Percentiles rank a stretch among this genome's conserved stretches.
Evolutionary conservation across 352 stramenopile genomes (phyloP).

Genomic region (Poterioochromonas sp.): DNA sequence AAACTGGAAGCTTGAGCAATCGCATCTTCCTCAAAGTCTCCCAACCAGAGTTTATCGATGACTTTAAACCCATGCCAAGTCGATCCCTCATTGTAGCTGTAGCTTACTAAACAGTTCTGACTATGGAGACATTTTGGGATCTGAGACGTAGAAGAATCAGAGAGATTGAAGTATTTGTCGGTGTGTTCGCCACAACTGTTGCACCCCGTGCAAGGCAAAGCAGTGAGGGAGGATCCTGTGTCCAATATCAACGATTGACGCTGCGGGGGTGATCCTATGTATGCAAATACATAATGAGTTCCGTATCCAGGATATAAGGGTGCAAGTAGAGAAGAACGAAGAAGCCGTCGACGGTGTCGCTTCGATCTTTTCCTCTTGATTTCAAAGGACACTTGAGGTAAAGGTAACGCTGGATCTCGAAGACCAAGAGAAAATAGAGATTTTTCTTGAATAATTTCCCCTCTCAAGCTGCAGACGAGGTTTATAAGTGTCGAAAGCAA

Average conservation of each 20-base stretch:
- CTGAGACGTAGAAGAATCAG: conserved; percentile 37
- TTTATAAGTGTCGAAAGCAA: too few relatives aligned
- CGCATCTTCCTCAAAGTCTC: background rate
- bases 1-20: conserved; percentile 17
- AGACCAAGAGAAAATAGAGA: too few relatives aligned
- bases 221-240: conserved; percentile 85
- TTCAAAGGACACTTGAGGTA: too few relatives aligned
- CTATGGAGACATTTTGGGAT: conserved; percentile 45
- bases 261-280: conserved; percentile 57
- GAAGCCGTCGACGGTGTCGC: background rate
- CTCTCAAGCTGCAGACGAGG: too few relatives aligned
- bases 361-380: too few relatives aligned
- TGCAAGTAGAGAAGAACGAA: background rate
- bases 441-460: too few relatives aligned
- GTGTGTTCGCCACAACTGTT: conserved; percentile 60
- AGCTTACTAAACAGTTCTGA: conserved; percentile 66
- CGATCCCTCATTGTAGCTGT: conserved; percentile 79
- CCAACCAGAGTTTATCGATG: conserved; percentile 55
- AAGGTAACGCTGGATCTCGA: too few relatives aligned
- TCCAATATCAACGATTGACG: conserved; percentile 87
- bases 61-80: conserved; percentile 73
- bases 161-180: conserved; percentile 49
- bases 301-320: conserved; percentile 60
- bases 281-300: conserved; percentile 66
- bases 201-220: conserved; percentile 84